Percentiles rank a stretch among this genome's conserved stretches.
phyloP scores from a whole-genome alignment of 306 rosid genomes.

The Rosa chinensis region DNA sequence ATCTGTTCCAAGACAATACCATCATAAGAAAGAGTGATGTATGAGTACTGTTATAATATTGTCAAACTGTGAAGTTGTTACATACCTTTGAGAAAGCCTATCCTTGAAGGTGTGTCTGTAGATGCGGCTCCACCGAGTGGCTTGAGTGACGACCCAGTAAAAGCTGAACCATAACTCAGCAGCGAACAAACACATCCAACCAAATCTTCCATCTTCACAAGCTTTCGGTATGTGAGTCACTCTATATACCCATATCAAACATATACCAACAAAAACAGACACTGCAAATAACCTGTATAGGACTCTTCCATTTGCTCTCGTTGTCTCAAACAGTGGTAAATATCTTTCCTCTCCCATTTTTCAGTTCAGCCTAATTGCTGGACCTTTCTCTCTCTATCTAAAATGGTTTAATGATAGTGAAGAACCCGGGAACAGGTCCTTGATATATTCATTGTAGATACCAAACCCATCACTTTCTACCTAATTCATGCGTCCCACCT shows the following conservation, averaged over 20 bases:
- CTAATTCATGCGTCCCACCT: too few relatives aligned
- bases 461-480: too few relatives aligned
- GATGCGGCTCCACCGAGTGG: constrained; percentile 53
- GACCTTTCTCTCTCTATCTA: background rate
- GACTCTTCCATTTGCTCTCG: constrained; percentile 32
- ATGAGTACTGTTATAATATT: too few relatives aligned
- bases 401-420: too few relatives aligned
- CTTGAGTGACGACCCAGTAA: constrained; percentile 58
- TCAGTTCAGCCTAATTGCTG: background rate
- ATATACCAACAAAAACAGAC: constrained; percentile 44
- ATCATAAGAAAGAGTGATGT: too few relatives aligned
- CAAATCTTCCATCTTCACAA: constrained; percentile 34
- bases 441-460: too few relatives aligned
- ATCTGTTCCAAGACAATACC: constrained; percentile 25
- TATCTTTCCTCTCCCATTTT: constrained; percentile 20
- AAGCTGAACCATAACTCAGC: constrained; percentile 70
- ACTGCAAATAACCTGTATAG: constrained; percentile 34
- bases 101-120: constrained; percentile 46
- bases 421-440: too few relatives aligned
- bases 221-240: constrained; percentile 26
- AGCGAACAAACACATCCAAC: constrained; percentile 51
- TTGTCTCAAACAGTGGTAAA: constrained; percentile 55
- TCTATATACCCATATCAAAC: constrained; percentile 55
- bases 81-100: constrained; percentile 50
- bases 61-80: background rate